A percentile compares a stretch with the other conserved stretches of the same genome.
These are phyloP conservation scores for Fraxinus angustifolia DNA, from an alignment of 305 asterid genomes.

Conservation along the genomic window DNA sequence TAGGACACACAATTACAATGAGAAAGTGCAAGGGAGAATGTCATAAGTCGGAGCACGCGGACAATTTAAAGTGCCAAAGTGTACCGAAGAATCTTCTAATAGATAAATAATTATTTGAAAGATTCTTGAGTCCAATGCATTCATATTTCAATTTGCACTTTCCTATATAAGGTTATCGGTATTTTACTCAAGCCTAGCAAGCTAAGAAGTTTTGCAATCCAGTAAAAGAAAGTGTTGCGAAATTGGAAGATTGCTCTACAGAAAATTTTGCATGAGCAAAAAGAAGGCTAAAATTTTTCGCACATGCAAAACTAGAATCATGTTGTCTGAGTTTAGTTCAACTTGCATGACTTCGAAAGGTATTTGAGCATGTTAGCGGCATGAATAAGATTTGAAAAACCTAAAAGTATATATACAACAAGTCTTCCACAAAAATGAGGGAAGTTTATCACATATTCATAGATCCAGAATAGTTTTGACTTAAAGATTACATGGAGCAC, in stretches of 20 bases:
- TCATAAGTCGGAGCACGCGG: background rate
- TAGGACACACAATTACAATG: background rate
- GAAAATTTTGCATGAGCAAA: background rate
- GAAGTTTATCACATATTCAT: background rate
- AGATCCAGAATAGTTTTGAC: background rate
- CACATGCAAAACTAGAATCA: background rate
- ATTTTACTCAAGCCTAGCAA: background rate
- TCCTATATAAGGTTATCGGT: background rate
- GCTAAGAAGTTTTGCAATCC: background rate
- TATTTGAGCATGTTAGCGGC: background rate
- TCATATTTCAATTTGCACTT: background rate
- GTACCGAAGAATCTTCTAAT: background rate
- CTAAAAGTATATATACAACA: background rate
- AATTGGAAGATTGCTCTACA: background rate
- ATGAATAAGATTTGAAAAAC: background rate
- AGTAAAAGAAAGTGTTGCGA: background rate
- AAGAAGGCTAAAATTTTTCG: background rate
- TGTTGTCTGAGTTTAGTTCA: background rate
- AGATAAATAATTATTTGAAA: background rate
- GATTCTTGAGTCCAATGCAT: background rate
- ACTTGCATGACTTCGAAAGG: background rate
- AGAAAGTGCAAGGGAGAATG: background rate
- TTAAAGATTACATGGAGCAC: background rate
- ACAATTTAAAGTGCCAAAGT: background rate
- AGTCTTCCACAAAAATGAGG: background rate